These are phyloP conservation scores for Gonapodya prolifera DNA, from an alignment of 192 early-diverging fungal species.

Conservation along the genomic window DNA sequence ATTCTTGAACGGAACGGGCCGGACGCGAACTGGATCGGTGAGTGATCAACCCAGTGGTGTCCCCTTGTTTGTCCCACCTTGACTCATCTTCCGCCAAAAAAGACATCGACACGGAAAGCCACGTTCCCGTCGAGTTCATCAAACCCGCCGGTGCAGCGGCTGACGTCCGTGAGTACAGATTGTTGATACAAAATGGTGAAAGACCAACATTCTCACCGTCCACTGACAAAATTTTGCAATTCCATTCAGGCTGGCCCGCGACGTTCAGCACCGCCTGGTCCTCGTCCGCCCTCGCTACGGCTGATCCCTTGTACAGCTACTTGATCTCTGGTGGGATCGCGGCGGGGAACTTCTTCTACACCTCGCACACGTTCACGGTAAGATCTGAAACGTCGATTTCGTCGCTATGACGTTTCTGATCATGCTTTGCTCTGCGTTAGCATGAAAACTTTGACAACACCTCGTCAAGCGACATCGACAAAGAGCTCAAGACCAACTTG, in stretches of 20 bases:
- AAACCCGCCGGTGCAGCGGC: neutral
- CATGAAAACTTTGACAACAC: constrained; percentile 9
- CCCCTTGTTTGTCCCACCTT: neutral
- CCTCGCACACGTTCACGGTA: constrained; percentile 6
- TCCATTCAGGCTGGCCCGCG: neutral
- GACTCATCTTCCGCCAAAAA: neutral
- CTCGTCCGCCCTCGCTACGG: neutral
- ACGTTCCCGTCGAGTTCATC: neutral
- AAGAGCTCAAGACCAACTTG: constrained; percentile 2
- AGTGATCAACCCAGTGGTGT: neutral
- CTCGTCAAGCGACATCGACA: constrained; percentile 6
- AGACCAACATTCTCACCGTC: too few species aligned
- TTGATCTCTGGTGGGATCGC: neutral
- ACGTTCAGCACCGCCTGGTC: constrained; percentile 2
- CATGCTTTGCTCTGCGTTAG: too few species aligned
- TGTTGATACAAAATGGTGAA: too few species aligned
- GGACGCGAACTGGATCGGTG: neutral
- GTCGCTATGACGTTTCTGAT: neutral
- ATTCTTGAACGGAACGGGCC: neutral
- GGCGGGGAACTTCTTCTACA: neutral
- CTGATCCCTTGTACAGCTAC: neutral
- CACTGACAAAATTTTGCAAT: too few species aligned
- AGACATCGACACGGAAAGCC: neutral
- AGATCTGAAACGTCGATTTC: neutral
- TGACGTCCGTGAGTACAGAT: neutral